Evolutionary conservation across 1,284 basidiomycete genomes (phyloP).

Genomic region (Rhodofomes roseus): DNA sequence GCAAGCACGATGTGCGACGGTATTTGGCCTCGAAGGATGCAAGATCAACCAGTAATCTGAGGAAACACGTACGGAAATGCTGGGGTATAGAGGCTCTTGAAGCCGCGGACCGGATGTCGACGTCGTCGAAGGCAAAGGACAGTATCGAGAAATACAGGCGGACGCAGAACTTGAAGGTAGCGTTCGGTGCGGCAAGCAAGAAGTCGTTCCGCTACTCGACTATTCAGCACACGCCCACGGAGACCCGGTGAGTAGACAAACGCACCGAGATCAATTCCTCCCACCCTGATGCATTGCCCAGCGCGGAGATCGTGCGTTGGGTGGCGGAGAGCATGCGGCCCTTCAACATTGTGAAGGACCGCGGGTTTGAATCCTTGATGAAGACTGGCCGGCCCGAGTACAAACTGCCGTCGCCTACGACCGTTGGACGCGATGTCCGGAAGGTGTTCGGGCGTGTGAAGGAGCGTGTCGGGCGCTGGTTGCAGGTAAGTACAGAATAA

Average conservation of each 20-base stretch:
- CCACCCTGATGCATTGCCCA: not conserved
- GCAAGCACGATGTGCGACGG: not conserved
- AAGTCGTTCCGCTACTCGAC: not conserved
- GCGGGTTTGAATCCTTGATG: slow-evolving; percentile 4
- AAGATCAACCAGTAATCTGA: slow-evolving; percentile 10
- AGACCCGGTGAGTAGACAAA: not conserved
- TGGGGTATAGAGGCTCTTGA: not conserved
- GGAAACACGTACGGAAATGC: slow-evolving; percentile 6
- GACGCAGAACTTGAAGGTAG: not conserved
- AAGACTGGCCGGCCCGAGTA: slow-evolving; percentile 7
- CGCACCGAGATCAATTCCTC: not conserved
- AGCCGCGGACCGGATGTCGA: not conserved
- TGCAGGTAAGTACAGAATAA: slow-evolving; percentile 10
- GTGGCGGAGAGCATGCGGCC: slow-evolving; percentile 11
- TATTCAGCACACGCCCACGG: not conserved
- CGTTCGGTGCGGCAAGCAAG: slow-evolving; percentile 5
- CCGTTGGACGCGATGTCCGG: slow-evolving; percentile 12
- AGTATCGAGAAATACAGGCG: slow-evolving; percentile 6
- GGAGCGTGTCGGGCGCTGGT: not conserved
- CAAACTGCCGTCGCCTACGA: slow-evolving; percentile 9
- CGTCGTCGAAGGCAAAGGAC: slow-evolving; percentile 4
- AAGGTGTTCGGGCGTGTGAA: slow-evolving; percentile 11
- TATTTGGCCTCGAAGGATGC: not conserved
- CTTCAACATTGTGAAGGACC: slow-evolving; percentile 14
- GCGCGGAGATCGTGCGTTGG: not conserved